Percentiles rank a stretch among this genome's conserved stretches.
These are phyloP conservation scores for Aspergillus phoenicis DNA, from an alignment of 2,329 filamentous ascomycete species.

Conservation along the genomic window DNA sequence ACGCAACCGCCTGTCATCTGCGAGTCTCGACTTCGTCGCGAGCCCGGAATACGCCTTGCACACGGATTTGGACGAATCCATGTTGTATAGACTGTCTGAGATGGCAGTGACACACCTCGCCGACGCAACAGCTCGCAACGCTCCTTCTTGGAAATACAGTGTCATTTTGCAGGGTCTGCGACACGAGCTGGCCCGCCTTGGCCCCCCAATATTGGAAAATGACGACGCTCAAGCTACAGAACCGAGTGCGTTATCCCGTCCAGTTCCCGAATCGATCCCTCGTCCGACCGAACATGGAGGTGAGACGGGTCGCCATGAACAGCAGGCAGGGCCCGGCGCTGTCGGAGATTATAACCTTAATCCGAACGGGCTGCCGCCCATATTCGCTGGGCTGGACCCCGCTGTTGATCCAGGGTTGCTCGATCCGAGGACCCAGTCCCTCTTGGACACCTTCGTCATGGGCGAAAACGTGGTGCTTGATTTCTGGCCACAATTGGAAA, in stretches of 20 bases:
- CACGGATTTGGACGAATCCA: conserved; percentile 13
- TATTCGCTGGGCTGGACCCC: not conserved
- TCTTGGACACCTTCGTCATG: conserved; percentile 23
- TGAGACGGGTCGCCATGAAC: not conserved
- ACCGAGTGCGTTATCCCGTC: no score
- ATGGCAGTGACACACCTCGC: conserved; percentile 21
- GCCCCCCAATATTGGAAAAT: not conserved
- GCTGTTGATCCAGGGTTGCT: conserved; percentile 7
- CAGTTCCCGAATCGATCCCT: not conserved
- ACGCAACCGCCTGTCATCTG: conserved; percentile 16
- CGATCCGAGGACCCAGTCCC: conserved; percentile 20
- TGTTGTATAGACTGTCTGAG: conserved; percentile 21
- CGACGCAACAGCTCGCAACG: conserved; percentile 22
- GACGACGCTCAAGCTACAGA: not conserved
- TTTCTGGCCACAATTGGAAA: conserved; percentile 33
- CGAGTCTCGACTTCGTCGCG: not conserved
- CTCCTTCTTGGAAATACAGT: conserved; percentile 26
- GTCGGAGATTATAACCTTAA: not conserved
- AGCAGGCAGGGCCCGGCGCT: not conserved
- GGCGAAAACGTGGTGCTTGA: conserved; percentile 27
- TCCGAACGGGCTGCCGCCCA: not conserved
- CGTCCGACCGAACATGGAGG: not conserved
- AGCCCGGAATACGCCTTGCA: not conserved
- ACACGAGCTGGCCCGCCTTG: conserved; percentile 18
- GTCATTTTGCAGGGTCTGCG: conserved; percentile 23